Evolutionary conservation across 768 basidiomycete species (phyloP).

Genomic region (Kondoa subrosea): DNA sequence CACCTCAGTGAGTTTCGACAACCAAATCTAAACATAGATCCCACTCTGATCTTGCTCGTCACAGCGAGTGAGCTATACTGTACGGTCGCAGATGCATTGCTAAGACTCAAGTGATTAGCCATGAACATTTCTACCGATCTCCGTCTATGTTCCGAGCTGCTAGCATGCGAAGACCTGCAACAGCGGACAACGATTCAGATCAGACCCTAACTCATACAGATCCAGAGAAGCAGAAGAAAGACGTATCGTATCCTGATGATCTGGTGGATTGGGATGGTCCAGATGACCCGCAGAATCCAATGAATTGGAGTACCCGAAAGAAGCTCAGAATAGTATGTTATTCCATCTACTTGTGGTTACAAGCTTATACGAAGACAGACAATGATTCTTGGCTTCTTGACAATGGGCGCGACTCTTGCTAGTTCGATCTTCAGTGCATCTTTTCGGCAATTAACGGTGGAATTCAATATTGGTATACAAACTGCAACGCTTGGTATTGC

Average conservation of each 20-base stretch:
- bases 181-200: neutral
- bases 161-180: neutral
- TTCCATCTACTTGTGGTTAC: neutral
- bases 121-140: neutral
- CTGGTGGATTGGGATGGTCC: slow-evolving; percentile 17
- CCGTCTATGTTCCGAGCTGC: neutral
- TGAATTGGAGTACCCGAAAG: slow-evolving; percentile 25
- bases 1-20: neutral
- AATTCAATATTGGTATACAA: slow-evolving; percentile 28
- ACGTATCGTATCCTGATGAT: slow-evolving; percentile 2
- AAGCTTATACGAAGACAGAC: slow-evolving; percentile 24
- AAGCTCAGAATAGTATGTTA: neutral
- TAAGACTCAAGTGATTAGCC: neutral
- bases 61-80: no score
- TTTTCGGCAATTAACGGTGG: slow-evolving; percentile 22
- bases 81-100: no score
- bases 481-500: slow-evolving; percentile 30
- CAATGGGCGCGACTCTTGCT: slow-evolving; percentile 32
- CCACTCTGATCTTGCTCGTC: no score
- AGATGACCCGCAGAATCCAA: slow-evolving; percentile 29
- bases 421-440: slow-evolving; percentile 30
- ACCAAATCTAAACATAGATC: neutral
- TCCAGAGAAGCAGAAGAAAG: neutral
- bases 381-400: slow-evolving; percentile 29
- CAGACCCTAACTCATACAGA: neutral